These are phyloP conservation scores for Micractinium sp. DNA, from an alignment of 139 green algal species.

Conservation along the genomic window DNA sequence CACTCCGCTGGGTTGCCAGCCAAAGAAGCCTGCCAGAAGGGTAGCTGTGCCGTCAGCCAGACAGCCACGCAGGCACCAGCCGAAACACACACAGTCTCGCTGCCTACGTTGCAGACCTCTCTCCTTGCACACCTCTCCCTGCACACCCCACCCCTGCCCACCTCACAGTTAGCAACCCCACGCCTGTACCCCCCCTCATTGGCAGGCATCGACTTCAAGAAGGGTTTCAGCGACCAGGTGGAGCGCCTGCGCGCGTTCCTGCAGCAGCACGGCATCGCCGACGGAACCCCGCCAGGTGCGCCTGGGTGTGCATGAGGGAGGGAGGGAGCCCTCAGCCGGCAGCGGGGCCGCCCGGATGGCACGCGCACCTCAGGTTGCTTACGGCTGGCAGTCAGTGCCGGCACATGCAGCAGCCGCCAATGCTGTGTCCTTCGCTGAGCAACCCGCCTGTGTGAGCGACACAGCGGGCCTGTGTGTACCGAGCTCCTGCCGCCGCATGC, in stretches of 20 bases:
- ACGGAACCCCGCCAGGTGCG: background rate
- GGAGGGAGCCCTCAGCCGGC: no score
- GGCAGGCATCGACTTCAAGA: constrained; percentile 44
- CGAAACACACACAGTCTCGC: background rate
- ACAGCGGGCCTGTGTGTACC: background rate
- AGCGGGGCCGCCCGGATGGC: no score
- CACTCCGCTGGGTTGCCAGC: no score
- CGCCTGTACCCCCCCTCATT: background rate
- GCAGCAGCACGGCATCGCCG: constrained; percentile 28
- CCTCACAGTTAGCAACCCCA: background rate
- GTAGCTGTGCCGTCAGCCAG: background rate
- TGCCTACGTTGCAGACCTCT: background rate
- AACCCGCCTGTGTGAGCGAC: background rate
- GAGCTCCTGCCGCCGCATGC: background rate
- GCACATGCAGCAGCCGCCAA: background rate
- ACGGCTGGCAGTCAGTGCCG: background rate
- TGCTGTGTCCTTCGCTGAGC: background rate
- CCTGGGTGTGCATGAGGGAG: no score
- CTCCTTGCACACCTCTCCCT: background rate
- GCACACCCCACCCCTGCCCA: no score
- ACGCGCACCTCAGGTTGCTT: background rate
- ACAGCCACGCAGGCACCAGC: background rate
- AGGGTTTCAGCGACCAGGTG: constrained; percentile 40
- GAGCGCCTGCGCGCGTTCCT: constrained; percentile 21
- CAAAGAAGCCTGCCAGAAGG: background rate